A percentile compares a stretch with the other conserved stretches of the same genome.
These are phyloP conservation scores for Vaccinium macrocarpon DNA, from an alignment of 148 eudicot genomes.

Conservation along the genomic window DNA sequence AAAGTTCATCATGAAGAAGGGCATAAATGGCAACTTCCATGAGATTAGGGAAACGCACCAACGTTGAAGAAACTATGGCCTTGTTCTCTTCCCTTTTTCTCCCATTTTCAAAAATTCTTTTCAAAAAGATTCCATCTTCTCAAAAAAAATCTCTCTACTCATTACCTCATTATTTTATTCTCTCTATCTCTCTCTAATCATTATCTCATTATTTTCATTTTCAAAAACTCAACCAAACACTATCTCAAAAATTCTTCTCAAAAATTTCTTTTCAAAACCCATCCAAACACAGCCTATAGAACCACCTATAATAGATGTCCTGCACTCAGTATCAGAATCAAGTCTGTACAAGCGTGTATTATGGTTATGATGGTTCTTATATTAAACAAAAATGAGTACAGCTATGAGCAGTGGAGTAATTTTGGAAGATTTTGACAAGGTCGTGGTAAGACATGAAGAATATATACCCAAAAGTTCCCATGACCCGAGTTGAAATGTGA, in stretches of 20 bases:
- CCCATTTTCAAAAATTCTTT: too few species aligned
- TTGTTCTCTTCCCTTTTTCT: too few species aligned
- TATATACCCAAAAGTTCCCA: constrained; percentile 98
- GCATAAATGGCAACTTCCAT: neutral
- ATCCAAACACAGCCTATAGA: too few species aligned
- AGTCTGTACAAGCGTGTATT: neutral
- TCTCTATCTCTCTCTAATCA: too few species aligned
- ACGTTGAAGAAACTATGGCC: neutral
- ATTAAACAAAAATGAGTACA: neutral
- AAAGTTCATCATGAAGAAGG: neutral
- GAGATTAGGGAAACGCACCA: neutral
- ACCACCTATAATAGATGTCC: neutral
- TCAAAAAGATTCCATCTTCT: too few species aligned
- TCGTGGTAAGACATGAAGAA: neutral
- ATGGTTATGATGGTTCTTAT: neutral
- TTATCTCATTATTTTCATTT: too few species aligned
- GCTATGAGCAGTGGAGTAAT: neutral
- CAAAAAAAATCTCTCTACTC: too few species aligned
- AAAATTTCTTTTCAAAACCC: too few species aligned
- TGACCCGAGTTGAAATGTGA: constrained; percentile 93
- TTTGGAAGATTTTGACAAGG: neutral
- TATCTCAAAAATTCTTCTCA: too few species aligned
- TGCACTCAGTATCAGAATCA: neutral
- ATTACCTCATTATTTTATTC: too few species aligned
- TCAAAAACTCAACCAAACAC: too few species aligned